These are phyloP conservation scores for Carex parvula DNA, from an alignment of 176 grass and related monocot species.

Conservation along the genomic window DNA sequence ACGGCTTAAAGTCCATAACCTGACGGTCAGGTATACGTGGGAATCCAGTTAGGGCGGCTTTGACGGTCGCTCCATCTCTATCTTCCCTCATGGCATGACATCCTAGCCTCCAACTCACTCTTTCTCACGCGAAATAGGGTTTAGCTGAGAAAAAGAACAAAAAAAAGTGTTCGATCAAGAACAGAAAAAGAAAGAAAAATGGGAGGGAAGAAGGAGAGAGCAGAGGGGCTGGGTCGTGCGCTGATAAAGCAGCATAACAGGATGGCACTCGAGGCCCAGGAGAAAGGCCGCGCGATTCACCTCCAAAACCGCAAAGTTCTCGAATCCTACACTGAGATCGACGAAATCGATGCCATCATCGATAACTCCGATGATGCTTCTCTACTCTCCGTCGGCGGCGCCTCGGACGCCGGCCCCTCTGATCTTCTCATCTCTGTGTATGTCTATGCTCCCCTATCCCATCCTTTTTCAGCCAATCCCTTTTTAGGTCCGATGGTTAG, in stretches of 20 bases:
- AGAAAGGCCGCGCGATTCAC: constrained; percentile 50
- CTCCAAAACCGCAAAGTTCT: constrained; percentile 44
- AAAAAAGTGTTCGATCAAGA: not conserved
- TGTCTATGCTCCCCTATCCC: not conserved
- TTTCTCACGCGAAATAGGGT: constrained; percentile 19
- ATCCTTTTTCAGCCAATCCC: not conserved
- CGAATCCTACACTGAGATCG: constrained; percentile 76
- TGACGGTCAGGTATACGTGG: too few relatives aligned
- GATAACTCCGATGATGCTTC: constrained; percentile 60
- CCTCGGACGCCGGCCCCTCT: constrained; percentile 20
- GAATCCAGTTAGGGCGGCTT: too few relatives aligned
- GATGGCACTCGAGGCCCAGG: constrained; percentile 49
- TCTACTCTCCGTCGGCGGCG: constrained; percentile 30
- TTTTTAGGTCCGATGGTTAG: not conserved
- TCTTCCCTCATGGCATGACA: not conserved
- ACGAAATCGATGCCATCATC: constrained; percentile 78
- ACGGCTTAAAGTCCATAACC: too few relatives aligned
- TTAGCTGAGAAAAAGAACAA: not conserved
- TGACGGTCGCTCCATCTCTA: not conserved
- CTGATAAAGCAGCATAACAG: constrained; percentile 70
- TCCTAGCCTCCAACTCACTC: not conserved
- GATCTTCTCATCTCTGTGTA: constrained; percentile 61
- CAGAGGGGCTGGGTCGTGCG: constrained; percentile 55
- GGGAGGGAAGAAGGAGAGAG: constrained; percentile 51
- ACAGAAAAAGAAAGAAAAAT: not conserved